Evolutionary conservation across 306 rosid genomes (phyloP).

Genomic region (Chamaecrista fasciculata): DNA sequence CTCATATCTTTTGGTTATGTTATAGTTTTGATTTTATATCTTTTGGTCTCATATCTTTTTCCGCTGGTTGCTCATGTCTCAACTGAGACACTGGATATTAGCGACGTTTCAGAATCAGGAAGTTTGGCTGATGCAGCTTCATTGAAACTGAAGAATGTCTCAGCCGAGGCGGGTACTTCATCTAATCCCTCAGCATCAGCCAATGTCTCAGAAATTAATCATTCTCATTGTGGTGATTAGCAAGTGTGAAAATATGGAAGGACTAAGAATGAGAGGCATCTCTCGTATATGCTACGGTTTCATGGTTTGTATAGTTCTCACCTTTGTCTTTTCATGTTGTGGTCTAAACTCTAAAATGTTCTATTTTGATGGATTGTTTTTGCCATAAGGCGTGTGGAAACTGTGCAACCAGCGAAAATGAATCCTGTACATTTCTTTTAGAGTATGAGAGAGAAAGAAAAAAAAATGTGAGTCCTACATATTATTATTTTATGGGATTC

Average conservation of each 20-base stretch:
- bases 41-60: too few species aligned
- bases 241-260: slow-evolving; percentile 46
- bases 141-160: slow-evolving; percentile 52
- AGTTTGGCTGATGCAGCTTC: slow-evolving; percentile 38
- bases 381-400: slow-evolving; percentile 33
- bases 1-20: too few species aligned
- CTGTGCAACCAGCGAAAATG: too few species aligned
- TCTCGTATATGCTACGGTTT: slow-evolving; percentile 20
- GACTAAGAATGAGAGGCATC: slow-evolving; percentile 24
- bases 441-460: too few species aligned
- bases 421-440: too few species aligned
- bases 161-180: slow-evolving; percentile 54
- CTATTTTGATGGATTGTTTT: slow-evolving; percentile 38
- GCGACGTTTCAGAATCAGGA: slow-evolving; percentile 72
- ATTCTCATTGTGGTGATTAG: slow-evolving; percentile 34
- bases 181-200: slow-evolving; percentile 35
- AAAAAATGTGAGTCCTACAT: too few species aligned
- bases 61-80: too few species aligned
- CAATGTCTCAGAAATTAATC: slow-evolving; percentile 25
- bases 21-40: too few species aligned
- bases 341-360: slow-evolving; percentile 33
- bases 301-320: slow-evolving; percentile 56
- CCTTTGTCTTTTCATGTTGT: slow-evolving; percentile 36
- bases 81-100: slow-evolving; percentile 82
- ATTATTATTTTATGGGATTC: too few species aligned